Conservation (phyloP, 2,329 filamentous ascomycete species). For the Alternaria sp. region DNA sequence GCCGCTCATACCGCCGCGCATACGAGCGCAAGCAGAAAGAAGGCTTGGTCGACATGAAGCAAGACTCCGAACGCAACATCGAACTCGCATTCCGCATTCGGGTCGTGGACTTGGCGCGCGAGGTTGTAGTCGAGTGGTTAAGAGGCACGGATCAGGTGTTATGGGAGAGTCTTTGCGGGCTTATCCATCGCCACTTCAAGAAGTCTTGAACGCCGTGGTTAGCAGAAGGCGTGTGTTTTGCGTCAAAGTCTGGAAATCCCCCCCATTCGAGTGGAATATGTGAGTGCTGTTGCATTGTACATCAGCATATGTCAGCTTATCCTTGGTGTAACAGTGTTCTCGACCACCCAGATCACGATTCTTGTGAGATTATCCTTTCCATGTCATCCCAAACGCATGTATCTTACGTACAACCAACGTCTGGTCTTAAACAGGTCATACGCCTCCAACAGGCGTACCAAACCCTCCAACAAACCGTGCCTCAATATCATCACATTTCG, state of each 20-base stretch:
- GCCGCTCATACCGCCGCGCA: slow-evolving; percentile 73
- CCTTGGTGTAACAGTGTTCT: not conserved
- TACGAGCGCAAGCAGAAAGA: slow-evolving; percentile 50
- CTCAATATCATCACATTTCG: not conserved
- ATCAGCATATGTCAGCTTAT: slow-evolving; percentile 8
- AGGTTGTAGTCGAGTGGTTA: slow-evolving; percentile 70
- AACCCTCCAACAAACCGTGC: not conserved
- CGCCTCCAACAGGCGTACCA: not conserved
- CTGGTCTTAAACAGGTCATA: not conserved
- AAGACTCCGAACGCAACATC: slow-evolving; percentile 33
- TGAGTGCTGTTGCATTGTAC: not conserved
- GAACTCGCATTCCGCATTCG: slow-evolving; percentile 55
- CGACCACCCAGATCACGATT: not conserved
- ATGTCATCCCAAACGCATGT: not conserved
- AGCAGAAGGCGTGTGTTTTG: not conserved
- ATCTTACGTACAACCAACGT: not conserved
- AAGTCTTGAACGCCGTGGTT: slow-evolving; percentile 14
- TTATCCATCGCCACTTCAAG: slow-evolving; percentile 52
- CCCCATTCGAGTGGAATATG: not conserved
- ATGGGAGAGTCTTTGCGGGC: slow-evolving; percentile 89
- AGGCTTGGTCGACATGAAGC: slow-evolving; percentile 34
- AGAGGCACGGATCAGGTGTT: slow-evolving; percentile 75
- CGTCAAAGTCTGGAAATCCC: not conserved
- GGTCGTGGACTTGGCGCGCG: slow-evolving; percentile 45
- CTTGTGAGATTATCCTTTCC: not conserved